Evolutionary conservation across 805 yeast species (phyloP).

Genomic region (Wickerhamiella cacticola): DNA sequence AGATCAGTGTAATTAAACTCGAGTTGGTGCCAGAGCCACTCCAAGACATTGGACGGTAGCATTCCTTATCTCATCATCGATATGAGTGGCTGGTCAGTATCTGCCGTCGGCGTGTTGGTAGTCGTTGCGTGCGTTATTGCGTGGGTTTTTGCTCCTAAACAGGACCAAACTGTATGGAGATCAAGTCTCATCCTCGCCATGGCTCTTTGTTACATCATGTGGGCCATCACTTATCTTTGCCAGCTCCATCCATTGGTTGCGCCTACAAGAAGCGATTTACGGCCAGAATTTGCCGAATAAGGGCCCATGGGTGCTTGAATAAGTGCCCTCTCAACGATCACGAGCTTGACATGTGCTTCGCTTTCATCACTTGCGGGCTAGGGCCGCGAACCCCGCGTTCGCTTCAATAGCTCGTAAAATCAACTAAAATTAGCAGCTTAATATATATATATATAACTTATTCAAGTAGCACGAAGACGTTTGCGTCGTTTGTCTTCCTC

Average conservation of each 20-base stretch:
- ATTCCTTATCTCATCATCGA: slow-evolving; percentile 9
- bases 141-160: slow-evolving; percentile 80
- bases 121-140: slow-evolving; percentile 49
- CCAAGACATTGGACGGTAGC: slow-evolving; percentile 17
- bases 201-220: slow-evolving; percentile 72
- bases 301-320: too few species aligned
- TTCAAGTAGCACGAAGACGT: neutral
- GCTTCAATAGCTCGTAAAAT: too few species aligned
- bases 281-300: slow-evolving; percentile 46
- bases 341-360: too few species aligned
- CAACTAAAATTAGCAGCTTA: too few species aligned
- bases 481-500: neutral
- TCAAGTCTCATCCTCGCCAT: slow-evolving; percentile 55
- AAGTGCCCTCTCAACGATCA: too few species aligned
- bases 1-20: slow-evolving; percentile 49
- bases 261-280: slow-evolving; percentile 78
- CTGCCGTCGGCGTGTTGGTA: slow-evolving; percentile 49
- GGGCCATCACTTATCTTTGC: slow-evolving; percentile 81
- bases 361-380: too few species aligned
- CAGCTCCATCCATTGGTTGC: slow-evolving; percentile 86
- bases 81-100: slow-evolving; percentile 56
- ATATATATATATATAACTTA: neutral
- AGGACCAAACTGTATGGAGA: slow-evolving; percentile 56
- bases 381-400: too few species aligned
- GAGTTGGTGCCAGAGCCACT: slow-evolving; percentile 47